Evolutionary conservation across 2,329 filamentous ascomycete species (phyloP).

Genomic region (Neonectria faginata): DNA sequence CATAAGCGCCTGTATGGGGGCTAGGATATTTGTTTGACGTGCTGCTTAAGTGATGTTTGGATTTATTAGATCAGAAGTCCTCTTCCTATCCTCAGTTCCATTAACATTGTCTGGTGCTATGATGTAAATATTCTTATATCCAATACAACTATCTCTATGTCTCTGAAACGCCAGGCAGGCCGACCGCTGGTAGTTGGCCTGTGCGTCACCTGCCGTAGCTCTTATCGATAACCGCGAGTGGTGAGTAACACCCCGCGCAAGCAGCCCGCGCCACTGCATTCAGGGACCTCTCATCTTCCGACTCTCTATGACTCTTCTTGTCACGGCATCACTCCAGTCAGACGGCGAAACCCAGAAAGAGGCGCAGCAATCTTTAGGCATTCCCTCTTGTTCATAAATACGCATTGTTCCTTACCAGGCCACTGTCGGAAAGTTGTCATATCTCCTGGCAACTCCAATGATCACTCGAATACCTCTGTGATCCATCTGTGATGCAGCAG

Average conservation of each 20-base stretch:
- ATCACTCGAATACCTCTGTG: conserved; percentile 44
- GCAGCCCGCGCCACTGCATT: conserved; percentile 16
- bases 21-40: not conserved
- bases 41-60: conserved; percentile 7
- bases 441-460: conserved; percentile 40
- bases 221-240: conserved; percentile 25
- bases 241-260: conserved; percentile 44
- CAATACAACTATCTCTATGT: conserved; percentile 4
- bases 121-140: conserved; percentile 7
- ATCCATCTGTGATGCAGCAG: conserved; percentile 28
- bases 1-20: not conserved
- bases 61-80: not conserved
- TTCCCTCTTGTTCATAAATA: conserved; percentile 16
- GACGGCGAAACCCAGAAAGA: conserved; percentile 33
- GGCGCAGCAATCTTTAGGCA: conserved; percentile 31
- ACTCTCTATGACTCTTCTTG: conserved; percentile 45
- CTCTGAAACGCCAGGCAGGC: not conserved
- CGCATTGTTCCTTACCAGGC: conserved; percentile 19
- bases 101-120: conserved; percentile 15
- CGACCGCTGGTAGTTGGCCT: not conserved
- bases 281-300: not conserved
- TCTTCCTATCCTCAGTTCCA: not conserved
- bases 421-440: conserved; percentile 1
- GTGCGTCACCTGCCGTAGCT: conserved; percentile 5
- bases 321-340: conserved; percentile 36